These are phyloP conservation scores for Xylariaceae sp. DNA, from an alignment of 2,329 filamentous ascomycete species.

Conservation along the genomic window DNA sequence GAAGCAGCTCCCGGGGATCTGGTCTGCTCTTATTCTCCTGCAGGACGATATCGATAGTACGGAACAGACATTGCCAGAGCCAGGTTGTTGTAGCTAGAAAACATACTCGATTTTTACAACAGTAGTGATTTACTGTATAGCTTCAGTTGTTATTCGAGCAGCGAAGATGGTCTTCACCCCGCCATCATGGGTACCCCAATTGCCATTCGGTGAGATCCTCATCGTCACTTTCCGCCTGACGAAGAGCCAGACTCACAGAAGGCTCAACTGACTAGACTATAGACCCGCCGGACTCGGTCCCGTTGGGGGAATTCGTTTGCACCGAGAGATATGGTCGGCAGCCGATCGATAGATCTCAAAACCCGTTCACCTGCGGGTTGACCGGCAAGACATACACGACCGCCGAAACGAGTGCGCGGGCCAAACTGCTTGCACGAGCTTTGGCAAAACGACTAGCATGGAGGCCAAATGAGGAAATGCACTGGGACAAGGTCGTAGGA, in stretches of 20 bases:
- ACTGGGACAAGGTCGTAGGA: slow-evolving; percentile 74
- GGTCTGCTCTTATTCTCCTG: too few relatives aligned
- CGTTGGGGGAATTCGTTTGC: slow-evolving; percentile 69
- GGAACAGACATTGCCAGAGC: too few relatives aligned
- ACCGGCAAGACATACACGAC: slow-evolving; percentile 62
- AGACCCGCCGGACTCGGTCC: slow-evolving; percentile 59
- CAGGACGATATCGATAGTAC: too few relatives aligned
- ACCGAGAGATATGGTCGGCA: slow-evolving; percentile 64
- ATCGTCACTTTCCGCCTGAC: not conserved
- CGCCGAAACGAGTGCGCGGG: slow-evolving; percentile 61
- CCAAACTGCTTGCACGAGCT: slow-evolving; percentile 62
- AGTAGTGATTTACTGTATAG: too few relatives aligned
- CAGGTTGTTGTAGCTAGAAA: not conserved
- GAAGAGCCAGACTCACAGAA: not conserved
- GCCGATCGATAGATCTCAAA: slow-evolving; percentile 55
- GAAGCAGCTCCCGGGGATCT: too few relatives aligned
- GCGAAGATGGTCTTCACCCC: slow-evolving; percentile 31
- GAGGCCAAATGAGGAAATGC: slow-evolving; percentile 64
- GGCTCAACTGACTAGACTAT: not conserved
- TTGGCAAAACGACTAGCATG: slow-evolving; percentile 68
- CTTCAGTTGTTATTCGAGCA: too few relatives aligned
- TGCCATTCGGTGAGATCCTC: slow-evolving; percentile 27
- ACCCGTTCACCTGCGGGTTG: slow-evolving; percentile 71
- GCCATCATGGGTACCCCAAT: slow-evolving; percentile 28
- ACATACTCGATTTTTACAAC: too few relatives aligned